Conservation (phyloP, 2,329 filamentous ascomycete species). For the Thermoascus crustaceus region DNA sequence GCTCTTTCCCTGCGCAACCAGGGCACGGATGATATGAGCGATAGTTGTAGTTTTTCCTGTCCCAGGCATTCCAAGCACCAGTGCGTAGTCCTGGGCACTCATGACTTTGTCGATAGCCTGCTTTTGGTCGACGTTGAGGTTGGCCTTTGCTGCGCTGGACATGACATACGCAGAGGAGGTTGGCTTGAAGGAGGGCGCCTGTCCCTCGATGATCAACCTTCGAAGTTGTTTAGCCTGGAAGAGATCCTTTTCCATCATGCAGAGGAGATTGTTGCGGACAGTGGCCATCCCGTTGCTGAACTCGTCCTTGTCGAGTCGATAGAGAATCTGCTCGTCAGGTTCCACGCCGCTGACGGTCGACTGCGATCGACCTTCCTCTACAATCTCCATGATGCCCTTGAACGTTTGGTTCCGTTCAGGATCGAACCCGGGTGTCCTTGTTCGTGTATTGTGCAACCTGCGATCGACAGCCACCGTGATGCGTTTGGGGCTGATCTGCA, state of each 20-base stretch:
- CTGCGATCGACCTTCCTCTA: conserved; percentile 41
- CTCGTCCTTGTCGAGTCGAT: conserved; percentile 92
- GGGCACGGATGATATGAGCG: conserved; percentile 86
- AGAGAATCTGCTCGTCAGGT: conserved; percentile 49
- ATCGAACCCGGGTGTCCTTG: conserved; percentile 68
- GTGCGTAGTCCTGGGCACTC: conserved; percentile 86
- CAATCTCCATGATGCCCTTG: conserved; percentile 82
- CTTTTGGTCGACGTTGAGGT: conserved; percentile 79
- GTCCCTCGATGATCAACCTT: conserved; percentile 69
- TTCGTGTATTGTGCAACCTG: conserved; percentile 76
- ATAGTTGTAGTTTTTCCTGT: conserved; percentile 98
- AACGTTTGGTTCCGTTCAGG: conserved; percentile 73
- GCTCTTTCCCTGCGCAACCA: conserved; percentile 83
- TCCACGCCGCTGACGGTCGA: conserved; percentile 23
- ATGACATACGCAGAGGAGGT: conserved; percentile 56
- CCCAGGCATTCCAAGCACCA: conserved; percentile 97
- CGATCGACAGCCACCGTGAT: conserved; percentile 89
- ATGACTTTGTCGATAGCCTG: conserved; percentile 89
- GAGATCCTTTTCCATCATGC: conserved; percentile 75
- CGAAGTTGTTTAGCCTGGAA: conserved; percentile 66
- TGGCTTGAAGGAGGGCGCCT: conserved; percentile 64
- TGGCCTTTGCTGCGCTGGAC: conserved; percentile 46
- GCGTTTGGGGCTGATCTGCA: conserved; percentile 61
- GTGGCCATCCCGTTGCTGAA: conserved; percentile 97
- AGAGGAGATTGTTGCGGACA: conserved; percentile 86